These are phyloP conservation scores for Inga laurina DNA, from an alignment of 306 rosid species.

Conservation along the genomic window DNA sequence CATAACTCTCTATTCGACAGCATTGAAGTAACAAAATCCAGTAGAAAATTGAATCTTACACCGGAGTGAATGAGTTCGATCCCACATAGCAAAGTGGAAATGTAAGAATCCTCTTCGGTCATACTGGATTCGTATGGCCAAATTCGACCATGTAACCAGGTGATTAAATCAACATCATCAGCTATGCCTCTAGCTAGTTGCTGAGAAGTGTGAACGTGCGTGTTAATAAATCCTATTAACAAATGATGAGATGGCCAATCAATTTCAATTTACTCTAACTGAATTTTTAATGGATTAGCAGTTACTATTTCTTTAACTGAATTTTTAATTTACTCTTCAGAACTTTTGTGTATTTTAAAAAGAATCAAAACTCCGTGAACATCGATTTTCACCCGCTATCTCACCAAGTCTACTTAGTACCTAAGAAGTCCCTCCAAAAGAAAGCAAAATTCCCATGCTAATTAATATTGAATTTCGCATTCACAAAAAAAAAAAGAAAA, in stretches of 20 bases:
- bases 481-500: neutral
- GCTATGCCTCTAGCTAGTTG: constrained; percentile 88
- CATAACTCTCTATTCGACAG: neutral
- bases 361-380: neutral
- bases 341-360: neutral
- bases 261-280: neutral
- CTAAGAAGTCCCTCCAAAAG: neutral
- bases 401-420: neutral
- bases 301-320: neutral
- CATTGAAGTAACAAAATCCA: neutral
- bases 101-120: constrained; percentile 73
- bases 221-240: constrained; percentile 65
- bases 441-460: neutral
- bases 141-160: constrained; percentile 84
- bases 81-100: constrained; percentile 80
- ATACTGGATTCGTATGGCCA: constrained; percentile 94
- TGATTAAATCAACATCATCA: constrained; percentile 85
- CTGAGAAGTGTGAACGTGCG: constrained; percentile 84
- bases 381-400: neutral
- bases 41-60: constrained; percentile 34
- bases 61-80: constrained; percentile 85
- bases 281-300: neutral
- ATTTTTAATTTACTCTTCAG: neutral
- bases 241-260: neutral
- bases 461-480: neutral